Base-by-base conservation (phyloP, 2,329 filamentous ascomycete genomes). In the Thielaviopsis populi region DNA sequence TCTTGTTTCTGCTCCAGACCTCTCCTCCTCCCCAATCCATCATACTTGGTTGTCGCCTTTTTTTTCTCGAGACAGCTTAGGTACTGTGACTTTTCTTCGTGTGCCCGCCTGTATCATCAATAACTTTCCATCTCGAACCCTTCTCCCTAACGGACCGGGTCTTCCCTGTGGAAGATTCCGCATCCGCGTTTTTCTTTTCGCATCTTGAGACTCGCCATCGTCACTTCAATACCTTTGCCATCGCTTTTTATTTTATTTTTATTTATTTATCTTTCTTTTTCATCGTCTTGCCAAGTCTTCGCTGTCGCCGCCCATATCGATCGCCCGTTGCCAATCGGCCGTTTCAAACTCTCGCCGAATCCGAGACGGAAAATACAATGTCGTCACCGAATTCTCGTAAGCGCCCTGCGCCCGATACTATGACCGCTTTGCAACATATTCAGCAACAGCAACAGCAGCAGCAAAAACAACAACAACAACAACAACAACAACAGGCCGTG, bases 381-480 rank as follows among this genome's bases (percentile, higher is more conserved):
- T 63, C 64, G 37, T 63, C 64, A 30, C 64, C 64, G 15, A 66
- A 66, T 41, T 46, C 62, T 40, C 64, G 64, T 22, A 66, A 66
- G 61, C 64, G 64, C 59, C 64, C 64, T 33, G 64, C 64, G 46
- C 56, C 64, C 56, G 61, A 63, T 24, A 40, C 46, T 17, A 61
- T 59, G 46, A 22, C 46, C 33, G 22, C 59, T 13, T 22, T 63
- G 22, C 61, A 61, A 41, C 69, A 69, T 15, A 56, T 56, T 27
- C 46, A 50, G 24, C 46, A 50, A 27, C 46, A 50, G 61, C 67
- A 67, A 59, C 63, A 69, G 33, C 67, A 69, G 41, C 65, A 67
- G 19, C 67, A 61, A 3, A 64, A 70, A n/a, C 71, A 70, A 63
- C 67, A 66, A n/a, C 68, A 67, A 4, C 69, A 72, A 72, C 68